Evolutionary conservation across 495 filamentous ascomycete species (phyloP).

Genomic region (Rostrohypoxylon terebratum): DNA sequence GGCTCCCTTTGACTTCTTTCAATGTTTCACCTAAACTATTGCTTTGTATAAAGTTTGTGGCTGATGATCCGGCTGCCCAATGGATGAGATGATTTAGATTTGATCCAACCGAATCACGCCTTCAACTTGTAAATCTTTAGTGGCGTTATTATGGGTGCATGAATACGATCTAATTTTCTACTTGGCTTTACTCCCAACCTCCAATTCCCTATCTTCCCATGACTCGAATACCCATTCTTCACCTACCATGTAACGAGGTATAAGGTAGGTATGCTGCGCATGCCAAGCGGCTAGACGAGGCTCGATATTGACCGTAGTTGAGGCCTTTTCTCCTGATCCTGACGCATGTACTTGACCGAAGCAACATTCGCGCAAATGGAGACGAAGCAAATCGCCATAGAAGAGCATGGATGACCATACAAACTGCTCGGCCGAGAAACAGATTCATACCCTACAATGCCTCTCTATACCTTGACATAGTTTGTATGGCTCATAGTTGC

Average conservation of each 20-base stretch:
- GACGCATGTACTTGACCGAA: not conserved
- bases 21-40: conserved; percentile 10
- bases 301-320: not conserved
- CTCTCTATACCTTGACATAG: not conserved
- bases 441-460: not conserved
- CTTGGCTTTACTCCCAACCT: not conserved
- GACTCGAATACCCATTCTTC: not conserved
- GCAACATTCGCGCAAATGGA: not conserved
- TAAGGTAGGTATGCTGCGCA: not conserved
- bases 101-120: conserved; percentile 10
- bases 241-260: not conserved
- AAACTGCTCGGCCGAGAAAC: not conserved
- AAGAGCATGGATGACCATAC: no score
- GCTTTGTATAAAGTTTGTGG: conserved; percentile 11
- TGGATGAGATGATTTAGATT: not conserved
- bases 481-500: not conserved
- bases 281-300: not conserved
- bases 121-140: conserved; percentile 19
- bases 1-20: not conserved
- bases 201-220: not conserved
- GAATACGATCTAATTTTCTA: conserved; percentile 1
- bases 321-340: not conserved
- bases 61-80: not conserved
- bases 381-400: not conserved
- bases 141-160: conserved; percentile 6